Evolutionary conservation across 768 basidiomycete genomes (phyloP), one percentile per base, ranked within the genome.

Genomic region (Naematelia encephala): DNA sequence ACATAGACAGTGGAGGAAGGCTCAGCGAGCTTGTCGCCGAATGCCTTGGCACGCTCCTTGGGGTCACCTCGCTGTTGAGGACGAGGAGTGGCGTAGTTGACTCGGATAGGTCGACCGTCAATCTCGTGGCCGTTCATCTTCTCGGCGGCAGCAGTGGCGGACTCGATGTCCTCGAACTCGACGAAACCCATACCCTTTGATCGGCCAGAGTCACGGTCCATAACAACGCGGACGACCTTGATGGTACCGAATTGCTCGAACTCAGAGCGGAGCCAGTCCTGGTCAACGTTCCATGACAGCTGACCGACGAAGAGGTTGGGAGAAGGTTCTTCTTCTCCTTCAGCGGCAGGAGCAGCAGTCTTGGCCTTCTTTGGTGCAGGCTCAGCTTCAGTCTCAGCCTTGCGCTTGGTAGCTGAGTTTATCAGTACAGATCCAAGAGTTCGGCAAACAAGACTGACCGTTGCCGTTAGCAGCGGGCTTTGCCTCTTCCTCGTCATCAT

Each of bases 251-350:
- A 92, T 54, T 82, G 81, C 28, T 87, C 85, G 65, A 99, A 97
- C 78, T 97, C 94, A 76, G 86, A 83, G 50, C 87, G 85, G 62
- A 98, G 86, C 82, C 91, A 89, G 78, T 97, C 94, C 75, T 90
- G 88, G 81, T 97, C 94, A 62, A 98, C 88, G 76, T 89, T 90
- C 93, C 93, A 99, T 12, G 91, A 93, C 46, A 99, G 83, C 59
- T 84, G 84, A 55, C 94, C 94, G 65, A 99, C 91, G 72, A 93
- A 98, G 68, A 97, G 83, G 39, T 87, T 86, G 69, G 82, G 86
- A 14, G 81, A 80, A 57, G 85, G 82, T 63, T 84, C 70, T 46
- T 74, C 73, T 49, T 66, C 79, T 26, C 64, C 70, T 43, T 80
- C 80, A 21, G 76, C 73, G 14, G 77, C 77, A 27, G 78, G 78